phyloP scores from a whole-genome alignment of 78 protist genomes.

The Corallochytrium limacisporum region DNA sequence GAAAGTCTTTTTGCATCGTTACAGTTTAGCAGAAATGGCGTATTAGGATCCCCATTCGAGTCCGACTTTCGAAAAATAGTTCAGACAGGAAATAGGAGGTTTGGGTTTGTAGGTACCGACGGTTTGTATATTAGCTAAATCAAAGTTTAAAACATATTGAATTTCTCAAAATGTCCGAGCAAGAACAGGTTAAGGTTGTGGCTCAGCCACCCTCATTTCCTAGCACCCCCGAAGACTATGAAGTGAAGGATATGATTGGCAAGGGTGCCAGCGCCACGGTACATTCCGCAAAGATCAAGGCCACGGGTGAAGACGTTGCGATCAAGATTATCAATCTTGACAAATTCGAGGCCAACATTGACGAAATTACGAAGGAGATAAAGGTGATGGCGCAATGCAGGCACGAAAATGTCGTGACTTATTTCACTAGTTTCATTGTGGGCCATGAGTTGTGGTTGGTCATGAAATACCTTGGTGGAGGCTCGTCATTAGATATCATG shows the following conservation, averaged over 20 bases:
- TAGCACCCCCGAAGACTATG: too few species aligned
- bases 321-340: slow-evolving; percentile 16
- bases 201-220: too few species aligned
- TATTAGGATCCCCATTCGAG: too few species aligned
- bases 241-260: slow-evolving; percentile 14
- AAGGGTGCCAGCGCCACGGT: slow-evolving; percentile 25
- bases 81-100: too few species aligned
- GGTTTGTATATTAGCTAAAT: too few species aligned
- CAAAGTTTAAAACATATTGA: too few species aligned
- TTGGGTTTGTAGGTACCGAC: too few species aligned
- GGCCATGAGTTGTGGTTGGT: slow-evolving; percentile 32
- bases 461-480: slow-evolving; percentile 28
- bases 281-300: neutral
- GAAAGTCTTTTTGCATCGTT: too few species aligned
- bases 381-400: slow-evolving; percentile 20
- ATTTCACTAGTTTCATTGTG: slow-evolving; percentile 30
- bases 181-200: too few species aligned
- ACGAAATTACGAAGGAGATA: slow-evolving; percentile 35
- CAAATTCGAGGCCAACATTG: slow-evolving; percentile 14
- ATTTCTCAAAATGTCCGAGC: too few species aligned
- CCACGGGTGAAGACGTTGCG: slow-evolving; percentile 5
- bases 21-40: too few species aligned
- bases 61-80: too few species aligned
- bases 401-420: slow-evolving; percentile 27
- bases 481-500: slow-evolving; percentile 28